Percentiles rank a stretch among this genome's conserved stretches.
phyloP scores from a whole-genome alignment of 169 alveolate genomes.

The Prorocentrum cordatum region DNA sequence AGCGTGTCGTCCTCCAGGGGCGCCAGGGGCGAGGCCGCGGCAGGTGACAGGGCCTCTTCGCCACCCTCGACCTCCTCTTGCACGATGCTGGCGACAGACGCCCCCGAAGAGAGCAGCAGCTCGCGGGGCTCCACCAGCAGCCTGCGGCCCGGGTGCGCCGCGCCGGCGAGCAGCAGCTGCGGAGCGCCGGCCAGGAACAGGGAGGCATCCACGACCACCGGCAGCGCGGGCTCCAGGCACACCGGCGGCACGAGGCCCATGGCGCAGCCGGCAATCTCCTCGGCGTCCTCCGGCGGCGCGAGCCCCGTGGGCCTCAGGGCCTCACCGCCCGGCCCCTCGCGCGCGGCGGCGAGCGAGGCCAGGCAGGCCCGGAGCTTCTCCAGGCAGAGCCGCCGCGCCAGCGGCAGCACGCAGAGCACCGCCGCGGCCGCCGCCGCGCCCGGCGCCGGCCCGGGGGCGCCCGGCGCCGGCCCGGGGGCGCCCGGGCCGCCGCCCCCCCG shows the following conservation, averaged over 20 bases:
- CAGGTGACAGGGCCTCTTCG: too few species aligned
- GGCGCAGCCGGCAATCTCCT: not conserved
- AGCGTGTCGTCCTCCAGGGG: not conserved
- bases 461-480: not conserved
- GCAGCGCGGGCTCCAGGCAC: constrained; percentile 44
- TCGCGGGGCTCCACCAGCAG: not conserved
- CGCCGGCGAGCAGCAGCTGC: not conserved
- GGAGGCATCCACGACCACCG: not conserved
- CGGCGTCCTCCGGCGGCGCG: constrained; percentile 36
- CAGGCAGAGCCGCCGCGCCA: constrained; percentile 16
- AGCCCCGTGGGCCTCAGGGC: not conserved
- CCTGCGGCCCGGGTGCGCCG: constrained; percentile 3
- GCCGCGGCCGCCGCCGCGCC: not conserved
- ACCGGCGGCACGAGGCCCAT: constrained; percentile 45
- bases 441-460: not conserved
- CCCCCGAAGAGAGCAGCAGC: constrained; percentile 13
- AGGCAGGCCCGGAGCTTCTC: not conserved
- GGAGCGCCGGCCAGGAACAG: constrained; percentile 22
- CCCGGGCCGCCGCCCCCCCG: not conserved
- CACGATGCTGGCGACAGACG: too few species aligned
- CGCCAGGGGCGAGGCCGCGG: not conserved
- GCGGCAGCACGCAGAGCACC: constrained; percentile 2
- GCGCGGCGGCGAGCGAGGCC: not conserved
- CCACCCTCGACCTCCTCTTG: too few species aligned
- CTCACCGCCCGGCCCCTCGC: not conserved